These are phyloP conservation scores for Eimeria tenella DNA, from an alignment of 169 alveolate species.

Conservation along the genomic window DNA sequence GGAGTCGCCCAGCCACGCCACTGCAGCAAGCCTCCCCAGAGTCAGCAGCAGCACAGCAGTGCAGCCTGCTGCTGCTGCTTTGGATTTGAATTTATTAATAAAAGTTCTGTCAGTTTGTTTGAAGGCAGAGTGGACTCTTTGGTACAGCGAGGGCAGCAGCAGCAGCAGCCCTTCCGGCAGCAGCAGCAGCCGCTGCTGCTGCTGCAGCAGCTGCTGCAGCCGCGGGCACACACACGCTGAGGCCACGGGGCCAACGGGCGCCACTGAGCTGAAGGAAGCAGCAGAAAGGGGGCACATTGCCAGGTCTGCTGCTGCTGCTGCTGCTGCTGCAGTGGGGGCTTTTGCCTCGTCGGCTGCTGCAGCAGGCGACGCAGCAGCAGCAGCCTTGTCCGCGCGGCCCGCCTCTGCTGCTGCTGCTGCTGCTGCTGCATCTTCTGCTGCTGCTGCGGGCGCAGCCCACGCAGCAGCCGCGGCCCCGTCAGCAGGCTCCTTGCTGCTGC, in stretches of 20 bases:
- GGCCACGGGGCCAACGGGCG: not conserved
- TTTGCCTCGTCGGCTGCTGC: not conserved
- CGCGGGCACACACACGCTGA: not conserved
- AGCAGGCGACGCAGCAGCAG: too few species aligned
- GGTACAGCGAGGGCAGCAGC: slow-evolving; percentile 6
- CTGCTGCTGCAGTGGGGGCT: not conserved
- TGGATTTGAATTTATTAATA: slow-evolving; percentile 16
- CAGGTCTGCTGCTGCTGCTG: not conserved
- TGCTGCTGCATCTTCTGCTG: not conserved
- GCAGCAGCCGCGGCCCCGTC: too few species aligned
- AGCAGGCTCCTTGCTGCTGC: not conserved
- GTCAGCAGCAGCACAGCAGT: slow-evolving; percentile 87
- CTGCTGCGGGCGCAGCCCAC: too few species aligned
- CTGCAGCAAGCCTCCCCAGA: slow-evolving; percentile 81
- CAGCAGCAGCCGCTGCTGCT: too few species aligned
- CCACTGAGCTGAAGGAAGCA: slow-evolving; percentile 23
- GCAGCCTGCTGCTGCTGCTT: slow-evolving; percentile 84
- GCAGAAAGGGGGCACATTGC: not conserved
- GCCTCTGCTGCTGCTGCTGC: not conserved
- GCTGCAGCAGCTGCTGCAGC: not conserved
- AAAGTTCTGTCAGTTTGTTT: slow-evolving; percentile 47
- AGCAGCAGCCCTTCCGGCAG: not conserved
- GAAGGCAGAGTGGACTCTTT: slow-evolving; percentile 13
- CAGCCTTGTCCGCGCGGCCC: not conserved
- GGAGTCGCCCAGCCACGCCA: slow-evolving; percentile 94